Base-by-base conservation (phyloP, 2,329 filamentous ascomycete species). In the Exophiala calicioides region DNA sequence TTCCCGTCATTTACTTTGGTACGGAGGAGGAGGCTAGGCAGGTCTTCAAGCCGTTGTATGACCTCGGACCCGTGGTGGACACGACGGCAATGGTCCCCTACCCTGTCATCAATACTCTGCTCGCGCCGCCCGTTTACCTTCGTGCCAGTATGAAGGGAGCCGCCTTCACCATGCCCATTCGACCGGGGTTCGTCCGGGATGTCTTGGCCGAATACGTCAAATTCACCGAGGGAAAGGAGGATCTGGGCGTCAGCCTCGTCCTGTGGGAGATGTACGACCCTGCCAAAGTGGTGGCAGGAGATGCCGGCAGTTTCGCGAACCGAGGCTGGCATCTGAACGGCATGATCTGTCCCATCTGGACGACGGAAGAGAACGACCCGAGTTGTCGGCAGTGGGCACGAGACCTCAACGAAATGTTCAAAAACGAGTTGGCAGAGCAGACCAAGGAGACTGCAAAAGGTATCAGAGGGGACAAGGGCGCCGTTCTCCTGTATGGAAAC, bases 311-410 rank as follows among this genome's bases (percentile, higher is more conserved):
- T 0, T 74, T 74, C 45, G 69, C 72, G 3, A 74, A 71, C 50
- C 66, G 74, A 3, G 72, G 70, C 5, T 58, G 58, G 4, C 71
- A 72, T 27, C 72, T 72, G 50, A 73, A 77, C 36, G 68, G 68
- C 1, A 61, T 71, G 40, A 63, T 71, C 2, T 56, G 59, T 4
- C 62, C 72, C 21, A 63, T 66, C 8, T 76, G 74, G 73, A 63
- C 64, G 1, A 64, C 71, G 27, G 27, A 58, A 3, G 57, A 51
- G 5, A 63, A 68, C 16, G 73, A 76, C 47, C 23, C 24, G 1
- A 59, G 64, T 7, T 62, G 71, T 15, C 63, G 69, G 0, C 55
- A 58, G 2, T 72, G 71, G 58, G 73, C 71, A 13, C 58, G 70
- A 2, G 57, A 60, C 8, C 35, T 73, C 5, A 60, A 60, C 31